Evolutionary conservation across 2,329 filamentous ascomycete species (phyloP), one percentile per base, ranked within the genome.

Genomic region (Clarireedia homoeocarpa): DNA sequence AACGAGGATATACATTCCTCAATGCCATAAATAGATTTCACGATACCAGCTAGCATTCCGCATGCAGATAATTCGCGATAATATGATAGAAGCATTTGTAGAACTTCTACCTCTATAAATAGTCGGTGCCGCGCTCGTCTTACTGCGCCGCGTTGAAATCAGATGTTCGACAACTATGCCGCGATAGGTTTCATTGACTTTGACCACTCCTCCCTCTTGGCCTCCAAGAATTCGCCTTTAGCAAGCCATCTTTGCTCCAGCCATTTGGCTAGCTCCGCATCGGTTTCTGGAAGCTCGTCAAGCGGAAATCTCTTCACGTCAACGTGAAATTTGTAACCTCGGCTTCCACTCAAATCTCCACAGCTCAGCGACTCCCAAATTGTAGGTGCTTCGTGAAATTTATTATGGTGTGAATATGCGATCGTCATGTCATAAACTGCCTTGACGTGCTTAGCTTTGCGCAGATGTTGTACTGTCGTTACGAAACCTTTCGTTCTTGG

Each of bases 401-500:
- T 65, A 51, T 64, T 65, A 5, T 72, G 67, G 50, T 73, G 71
- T 60, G 76, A 73, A 67, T 82, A 81, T 51, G 77, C 76, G 61
- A 82, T 77, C 3, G 78, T 76, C 50, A 82, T 68, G 63, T 82
- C 77, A 67, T 82, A 81, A 20, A 81, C 74, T 7, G 78, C 77
- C 62, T 74, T 77, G 48, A 81, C 70, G 48, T 81, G 77, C 15
- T 74, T 70, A 15, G 77, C 72, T 56, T 72, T 71, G 47, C 77
- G 69, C 52, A 85, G 70, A 56, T 81, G 76, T 65, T 80, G 76
- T 10, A 84, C 78, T 1, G 77, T 81, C 27, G 79, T 75, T 48
- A 83, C 73, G 66, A 85, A 85, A 51, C 81, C 81, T 66, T 80
- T 83, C 20, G 77, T 82, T 34, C 80, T 75, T 23, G 81, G 81